Conservation (phyloP, 1,284 basidiomycete genomes). For the Vanrija sp. region DNA sequence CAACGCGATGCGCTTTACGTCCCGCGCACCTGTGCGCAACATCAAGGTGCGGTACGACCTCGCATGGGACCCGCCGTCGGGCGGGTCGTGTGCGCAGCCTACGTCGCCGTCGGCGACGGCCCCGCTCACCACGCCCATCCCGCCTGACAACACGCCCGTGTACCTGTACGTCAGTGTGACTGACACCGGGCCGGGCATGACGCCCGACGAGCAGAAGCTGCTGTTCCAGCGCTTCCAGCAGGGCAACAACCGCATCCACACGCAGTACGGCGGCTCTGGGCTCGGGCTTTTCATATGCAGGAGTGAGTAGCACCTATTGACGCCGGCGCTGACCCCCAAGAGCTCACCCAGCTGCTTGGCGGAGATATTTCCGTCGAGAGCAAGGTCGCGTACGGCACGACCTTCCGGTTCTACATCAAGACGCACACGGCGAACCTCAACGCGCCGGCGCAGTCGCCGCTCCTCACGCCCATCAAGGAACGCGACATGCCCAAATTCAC, state of each 20-base stretch:
- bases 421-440: neutral
- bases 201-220: conserved; percentile 17
- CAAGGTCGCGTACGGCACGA: conserved; percentile 44
- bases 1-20: conserved; percentile 32
- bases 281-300: conserved; percentile 37
- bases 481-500: no score
- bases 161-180: conserved; percentile 25
- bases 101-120: neutral
- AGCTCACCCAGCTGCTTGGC: conserved; percentile 31
- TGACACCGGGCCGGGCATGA: conserved; percentile 37
- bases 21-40: conserved; percentile 10
- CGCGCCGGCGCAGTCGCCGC: no score
- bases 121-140: neutral
- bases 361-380: conserved; percentile 32
- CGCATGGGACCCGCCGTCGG: conserved; percentile 16
- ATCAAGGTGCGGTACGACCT: conserved; percentile 32
- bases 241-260: conserved; percentile 29
- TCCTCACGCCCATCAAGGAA: no score
- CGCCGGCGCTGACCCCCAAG: neutral
- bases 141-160: conserved; percentile 11
- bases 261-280: conserved; percentile 34
- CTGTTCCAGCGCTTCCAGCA: conserved; percentile 32
- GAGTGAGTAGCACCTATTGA: conserved; percentile 14
- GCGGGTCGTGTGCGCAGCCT: conserved; percentile 17
- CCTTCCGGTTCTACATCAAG: conserved; percentile 42